Evolutionary conservation across 2,329 filamentous ascomycete genomes (phyloP), one percentile per base, ranked within the genome.

Genomic region (Albifimbria verrucaria): DNA sequence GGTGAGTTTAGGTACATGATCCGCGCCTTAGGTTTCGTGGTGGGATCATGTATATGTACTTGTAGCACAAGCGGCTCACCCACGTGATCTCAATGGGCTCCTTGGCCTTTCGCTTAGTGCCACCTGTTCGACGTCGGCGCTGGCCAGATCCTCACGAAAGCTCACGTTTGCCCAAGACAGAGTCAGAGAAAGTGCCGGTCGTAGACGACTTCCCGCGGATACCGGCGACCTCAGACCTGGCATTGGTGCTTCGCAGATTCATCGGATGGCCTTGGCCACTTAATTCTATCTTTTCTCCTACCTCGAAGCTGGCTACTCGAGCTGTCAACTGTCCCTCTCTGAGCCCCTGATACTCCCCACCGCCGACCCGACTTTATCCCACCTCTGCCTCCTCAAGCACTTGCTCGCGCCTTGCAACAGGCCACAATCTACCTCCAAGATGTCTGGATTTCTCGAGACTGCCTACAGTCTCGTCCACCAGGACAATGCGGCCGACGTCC

Each of bases 381-480:
- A 58, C 56, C 59, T 58, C 51, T 52, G 56, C 57, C 51, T 58
- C 55, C 57, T 57, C 52, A 58, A 57, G 54, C 47, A 25, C 58
- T 50, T 26, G 56, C 51, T 47, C 53, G 61, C 55, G 55, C 59
- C 57, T 57, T 56, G 53, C n/a, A n/a, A 17, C 43, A 17, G 44
- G 53, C 54, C 56, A 59, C 53, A 56, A 48, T 58, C 51, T 44
- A 53, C 56, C 56, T 64, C 69, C 81, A 88, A 63, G 75, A 99
- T 97, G 93, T 88, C 93, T 76, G 88, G 89, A 63, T 97, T 96
- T 73, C 83, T 97, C 59, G 94, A 99, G 72, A 89, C 90, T 73
- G 84, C 94, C 61, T 99, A 97, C 82, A 97, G 91, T 76, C 77
- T 99, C 76, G 91, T 99, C 75, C 92, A 97, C 75, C 87, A 94